Conservation (phyloP, 208 protist species). For the Trypanosoma vivax region DNA sequence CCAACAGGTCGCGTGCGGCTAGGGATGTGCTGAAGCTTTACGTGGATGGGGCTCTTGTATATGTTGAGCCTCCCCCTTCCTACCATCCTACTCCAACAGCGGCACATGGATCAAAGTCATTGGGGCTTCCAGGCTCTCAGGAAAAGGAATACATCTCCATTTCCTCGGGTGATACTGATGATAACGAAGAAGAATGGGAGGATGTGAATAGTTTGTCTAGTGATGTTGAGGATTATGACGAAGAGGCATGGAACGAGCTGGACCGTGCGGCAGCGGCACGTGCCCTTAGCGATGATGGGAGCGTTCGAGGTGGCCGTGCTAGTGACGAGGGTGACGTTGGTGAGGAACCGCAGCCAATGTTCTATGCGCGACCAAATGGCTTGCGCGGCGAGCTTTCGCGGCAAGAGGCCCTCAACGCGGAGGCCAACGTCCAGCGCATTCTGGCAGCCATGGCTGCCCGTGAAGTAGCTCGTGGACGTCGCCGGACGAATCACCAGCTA, state of each 20-base stretch:
- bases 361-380: conserved; percentile 55
- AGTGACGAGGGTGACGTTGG: conserved; percentile 23
- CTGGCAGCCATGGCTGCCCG: conserved; percentile 1
- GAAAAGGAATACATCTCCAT: too few species aligned
- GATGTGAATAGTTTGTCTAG: conserved; percentile 31
- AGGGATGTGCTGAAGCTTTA: conserved; percentile 95
- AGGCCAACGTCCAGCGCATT: conserved; percentile 52
- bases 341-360: conserved; percentile 33
- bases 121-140: too few species aligned
- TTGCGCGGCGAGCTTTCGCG: conserved; percentile 39
- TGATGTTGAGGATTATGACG: conserved; percentile 54
- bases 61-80: conserved; percentile 74
- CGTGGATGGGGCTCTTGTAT: conserved; percentile 80
- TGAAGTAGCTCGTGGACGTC: conserved; percentile 32
- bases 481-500: conserved; percentile 71
- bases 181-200: conserved; percentile 26
- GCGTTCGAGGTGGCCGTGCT: conserved; percentile 17
- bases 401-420: conserved; percentile 74
- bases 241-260: conserved; percentile 62
- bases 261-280: conserved; percentile 38
- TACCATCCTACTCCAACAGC: conserved; percentile 33
- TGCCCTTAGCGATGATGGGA: conserved; percentile 40
- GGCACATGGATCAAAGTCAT: too few species aligned
- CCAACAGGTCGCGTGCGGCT: conserved; percentile 88
- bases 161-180: not conserved